Conservation (phyloP, 345 rosid species). For the thale cress (Arabidopsis thaliana) region TAIR10.1 NC_003075.7:11172501-11173000, state of each 20-base stretch:
- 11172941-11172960: constrained; percentile 42
- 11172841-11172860: constrained; percentile 1
- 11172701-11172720: constrained; percentile 26
- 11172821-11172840: constrained; percentile 8
- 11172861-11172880: neutral
- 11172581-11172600: constrained; percentile 14
- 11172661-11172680: constrained; percentile 14
- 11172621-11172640: constrained; percentile 36
- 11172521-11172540: constrained; percentile 6
- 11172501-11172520: constrained; percentile 21
- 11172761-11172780: neutral
- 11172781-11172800: constrained; percentile 33
- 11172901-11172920: constrained; percentile 17
- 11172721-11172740: constrained; percentile 27
- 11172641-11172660: constrained; percentile 22
- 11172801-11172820: constrained; percentile 38
- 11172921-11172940: constrained; percentile 27
- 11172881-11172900: constrained; percentile 15
- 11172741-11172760: constrained; percentile 25
- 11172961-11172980: constrained; percentile 53
- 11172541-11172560: constrained; percentile 26
- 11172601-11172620: constrained; percentile 33
- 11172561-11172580: constrained; percentile 4
- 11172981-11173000: constrained; percentile 52
- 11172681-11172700: constrained; percentile 33